phyloP scores from a whole-genome alignment of 768 basidiomycete genomes.

The Sporobolomyces phaffii region DNA sequence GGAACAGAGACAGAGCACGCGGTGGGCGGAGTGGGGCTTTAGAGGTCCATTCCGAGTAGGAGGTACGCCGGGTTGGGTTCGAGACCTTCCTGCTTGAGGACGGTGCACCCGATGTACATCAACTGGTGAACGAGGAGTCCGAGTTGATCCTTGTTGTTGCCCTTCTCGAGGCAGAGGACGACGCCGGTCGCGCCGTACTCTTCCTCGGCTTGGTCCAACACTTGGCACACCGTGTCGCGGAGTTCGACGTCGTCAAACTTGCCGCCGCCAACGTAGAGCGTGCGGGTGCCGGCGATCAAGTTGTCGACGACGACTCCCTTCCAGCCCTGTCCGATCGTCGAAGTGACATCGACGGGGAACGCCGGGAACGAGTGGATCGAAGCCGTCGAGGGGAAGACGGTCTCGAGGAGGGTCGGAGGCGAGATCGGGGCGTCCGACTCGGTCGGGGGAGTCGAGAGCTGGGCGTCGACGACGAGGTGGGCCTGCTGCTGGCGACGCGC shows the following conservation, averaged over 20 bases:
- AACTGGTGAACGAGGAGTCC: constrained; percentile 74
- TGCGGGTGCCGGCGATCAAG: constrained; percentile 44
- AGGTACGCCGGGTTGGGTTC: constrained; percentile 72
- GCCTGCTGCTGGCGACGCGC: neutral
- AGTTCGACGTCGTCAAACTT: constrained; percentile 42
- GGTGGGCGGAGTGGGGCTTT: constrained; percentile 20
- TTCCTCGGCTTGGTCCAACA: constrained; percentile 82
- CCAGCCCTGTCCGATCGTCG: constrained; percentile 21
- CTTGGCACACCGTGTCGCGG: constrained; percentile 63
- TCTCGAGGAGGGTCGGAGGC: constrained; percentile 20
- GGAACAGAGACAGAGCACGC: neutral
- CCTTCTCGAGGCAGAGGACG: constrained; percentile 70
- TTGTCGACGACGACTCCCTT: constrained; percentile 29
- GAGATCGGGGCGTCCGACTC: neutral
- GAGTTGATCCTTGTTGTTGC: constrained; percentile 56
- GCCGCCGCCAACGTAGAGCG: constrained; percentile 78
- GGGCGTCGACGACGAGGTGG: neutral
- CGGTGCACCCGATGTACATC: constrained; percentile 80
- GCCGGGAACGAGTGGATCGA: constrained; percentile 31
- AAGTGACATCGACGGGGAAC: constrained; percentile 21
- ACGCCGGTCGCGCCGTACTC: constrained; percentile 68
- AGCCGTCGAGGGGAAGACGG: constrained; percentile 24
- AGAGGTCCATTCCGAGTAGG: constrained; percentile 80
- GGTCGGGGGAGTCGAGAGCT: neutral
- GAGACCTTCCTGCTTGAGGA: constrained; percentile 2